Conservation (phyloP, 768 basidiomycete species). For the Suillus plorans region DNA sequence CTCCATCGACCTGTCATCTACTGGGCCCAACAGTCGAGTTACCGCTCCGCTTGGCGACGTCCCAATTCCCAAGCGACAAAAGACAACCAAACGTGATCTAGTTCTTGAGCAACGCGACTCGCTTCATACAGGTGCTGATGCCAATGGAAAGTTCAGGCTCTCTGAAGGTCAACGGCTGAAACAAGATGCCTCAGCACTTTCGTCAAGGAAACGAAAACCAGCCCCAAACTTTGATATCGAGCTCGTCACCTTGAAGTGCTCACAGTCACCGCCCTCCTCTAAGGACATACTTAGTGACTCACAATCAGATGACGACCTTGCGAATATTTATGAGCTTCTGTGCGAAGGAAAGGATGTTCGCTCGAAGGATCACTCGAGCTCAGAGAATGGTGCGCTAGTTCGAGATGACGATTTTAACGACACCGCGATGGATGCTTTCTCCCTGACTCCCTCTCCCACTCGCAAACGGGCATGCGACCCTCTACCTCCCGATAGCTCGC, state of each 20-base stretch:
- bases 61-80: constrained; percentile 24
- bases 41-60: background rate
- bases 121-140: constrained; percentile 43
- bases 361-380: constrained; percentile 41
- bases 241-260: constrained; percentile 35
- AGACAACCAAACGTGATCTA: constrained; percentile 21
- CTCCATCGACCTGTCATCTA: background rate
- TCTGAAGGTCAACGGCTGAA: constrained; percentile 46
- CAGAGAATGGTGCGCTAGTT: constrained; percentile 45
- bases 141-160: constrained; percentile 38
- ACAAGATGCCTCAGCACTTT: constrained; percentile 20
- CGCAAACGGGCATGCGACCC: background rate
- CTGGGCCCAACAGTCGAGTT: background rate
- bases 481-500: background rate
- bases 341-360: constrained; percentile 31
- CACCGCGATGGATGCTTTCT: background rate
- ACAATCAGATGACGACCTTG: constrained; percentile 40
- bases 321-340: constrained; percentile 30
- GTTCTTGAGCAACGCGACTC: constrained; percentile 41
- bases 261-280: constrained; percentile 18
- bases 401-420: constrained; percentile 20
- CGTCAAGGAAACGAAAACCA: constrained; percentile 15
- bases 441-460: background rate
- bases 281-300: constrained; percentile 34
- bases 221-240: constrained; percentile 50